A percentile compares a stretch with the other conserved stretches of the same genome.
Evolutionary conservation across 352 stramenopile species (phyloP).

Genomic region (Nothophytophthora sp.): DNA sequence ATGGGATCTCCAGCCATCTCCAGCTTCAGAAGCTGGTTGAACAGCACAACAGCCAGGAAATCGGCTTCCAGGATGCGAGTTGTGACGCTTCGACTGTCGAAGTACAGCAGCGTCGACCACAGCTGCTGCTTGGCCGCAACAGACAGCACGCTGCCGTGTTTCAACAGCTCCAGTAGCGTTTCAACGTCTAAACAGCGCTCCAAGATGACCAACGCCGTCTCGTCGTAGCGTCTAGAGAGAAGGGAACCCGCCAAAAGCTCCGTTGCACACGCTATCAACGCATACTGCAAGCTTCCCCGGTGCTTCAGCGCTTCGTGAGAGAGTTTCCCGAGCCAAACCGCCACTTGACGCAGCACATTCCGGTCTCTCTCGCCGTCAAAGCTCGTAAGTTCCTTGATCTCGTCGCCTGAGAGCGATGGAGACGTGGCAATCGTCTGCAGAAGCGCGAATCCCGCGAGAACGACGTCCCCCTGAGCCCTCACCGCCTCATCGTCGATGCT

Average conservation of each 20-base stretch:
- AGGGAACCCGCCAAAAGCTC: constrained; percentile 4
- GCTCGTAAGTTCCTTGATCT: constrained; percentile 17
- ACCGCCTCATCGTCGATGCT: not conserved
- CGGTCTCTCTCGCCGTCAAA: not conserved
- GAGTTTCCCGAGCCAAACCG: constrained; percentile 5
- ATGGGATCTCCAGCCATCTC: not conserved
- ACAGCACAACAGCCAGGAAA: constrained; percentile 20
- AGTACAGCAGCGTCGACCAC: constrained; percentile 23
- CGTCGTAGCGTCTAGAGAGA: constrained; percentile 9
- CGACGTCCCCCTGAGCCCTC: constrained; percentile 9
- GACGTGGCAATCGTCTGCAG: constrained; percentile 17
- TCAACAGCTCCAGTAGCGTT: constrained; percentile 11
- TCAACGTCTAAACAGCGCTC: constrained; percentile 7
- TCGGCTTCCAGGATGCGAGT: constrained; percentile 18
- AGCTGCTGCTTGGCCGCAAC: constrained; percentile 26
- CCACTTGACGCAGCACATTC: constrained; percentile 14
- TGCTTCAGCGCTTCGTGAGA: not conserved
- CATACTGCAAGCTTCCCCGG: not conserved
- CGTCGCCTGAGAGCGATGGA: constrained; percentile 8
- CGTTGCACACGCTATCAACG: constrained; percentile 5
- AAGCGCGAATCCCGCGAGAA: constrained; percentile 7
- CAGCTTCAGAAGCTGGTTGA: not conserved
- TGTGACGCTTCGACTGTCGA: constrained; percentile 17
- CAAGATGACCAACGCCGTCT: constrained; percentile 9
- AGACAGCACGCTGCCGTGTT: not conserved